A percentile compares a stretch with the other conserved stretches of the same genome.
Conservation (phyloP, 805 yeast species). For the Barnettozyma sucrosica region DNA sequence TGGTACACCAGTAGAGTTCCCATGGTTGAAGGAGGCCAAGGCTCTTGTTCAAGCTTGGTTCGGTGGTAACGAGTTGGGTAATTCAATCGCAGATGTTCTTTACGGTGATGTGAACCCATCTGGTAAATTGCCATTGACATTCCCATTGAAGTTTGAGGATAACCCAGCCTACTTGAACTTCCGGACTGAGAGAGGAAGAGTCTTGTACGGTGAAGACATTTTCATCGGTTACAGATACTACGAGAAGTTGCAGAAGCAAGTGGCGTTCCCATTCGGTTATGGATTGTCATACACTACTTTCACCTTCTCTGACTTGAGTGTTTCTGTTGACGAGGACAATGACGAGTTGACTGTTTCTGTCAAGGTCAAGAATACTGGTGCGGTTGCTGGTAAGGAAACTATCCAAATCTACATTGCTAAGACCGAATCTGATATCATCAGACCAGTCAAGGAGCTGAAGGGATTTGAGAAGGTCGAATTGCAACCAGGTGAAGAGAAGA, state of each 20-base stretch:
- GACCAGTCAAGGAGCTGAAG: conserved; percentile 57
- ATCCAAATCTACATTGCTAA: conserved; percentile 48
- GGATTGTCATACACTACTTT: conserved; percentile 59
- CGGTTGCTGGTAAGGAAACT: conserved; percentile 43
- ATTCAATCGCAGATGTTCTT: conserved; percentile 54
- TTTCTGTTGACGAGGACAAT: conserved; percentile 25
- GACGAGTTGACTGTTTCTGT: conserved; percentile 28
- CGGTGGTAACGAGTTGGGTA: conserved; percentile 56
- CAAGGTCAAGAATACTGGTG: conserved; percentile 41
- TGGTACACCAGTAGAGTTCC: conserved; percentile 58
- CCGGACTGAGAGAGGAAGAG: conserved; percentile 46
- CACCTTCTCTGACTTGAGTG: conserved; percentile 32
- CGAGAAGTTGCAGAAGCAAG: conserved; percentile 43
- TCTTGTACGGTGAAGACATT: conserved; percentile 59
- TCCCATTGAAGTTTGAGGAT: conserved; percentile 46
- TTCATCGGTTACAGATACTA: conserved; percentile 59
- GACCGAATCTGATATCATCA: conserved; percentile 29
- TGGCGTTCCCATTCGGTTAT: conserved; percentile 54
- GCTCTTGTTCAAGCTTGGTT: conserved; percentile 52
- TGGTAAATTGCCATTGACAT: conserved; percentile 52
- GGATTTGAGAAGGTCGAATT: conserved; percentile 47
- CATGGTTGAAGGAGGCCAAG: conserved; percentile 41
- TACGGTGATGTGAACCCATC: conserved; percentile 57
- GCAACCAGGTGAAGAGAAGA: conserved; percentile 36
- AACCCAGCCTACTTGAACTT: conserved; percentile 52